Conservation (phyloP, 345 rosid genomes). For the Geranium rotundifolium region DNA sequence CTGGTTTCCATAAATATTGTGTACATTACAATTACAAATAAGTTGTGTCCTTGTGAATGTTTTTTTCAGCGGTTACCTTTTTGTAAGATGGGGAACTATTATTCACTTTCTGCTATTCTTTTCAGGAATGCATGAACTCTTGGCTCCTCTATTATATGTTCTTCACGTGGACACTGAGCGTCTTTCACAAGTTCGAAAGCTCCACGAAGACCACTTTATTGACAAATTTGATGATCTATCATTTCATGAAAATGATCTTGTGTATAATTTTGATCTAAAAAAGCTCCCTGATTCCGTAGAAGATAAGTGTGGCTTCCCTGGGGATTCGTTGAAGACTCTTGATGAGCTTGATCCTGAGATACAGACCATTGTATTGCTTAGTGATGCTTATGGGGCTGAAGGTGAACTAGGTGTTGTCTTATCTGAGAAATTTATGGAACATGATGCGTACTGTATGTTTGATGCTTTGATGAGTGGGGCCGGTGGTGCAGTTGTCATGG, state of each 20-base stretch:
- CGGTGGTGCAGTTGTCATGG: conserved; percentile 69
- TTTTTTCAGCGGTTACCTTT: too few species aligned
- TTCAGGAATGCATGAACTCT: conserved; percentile 92
- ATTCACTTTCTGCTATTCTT: conserved; percentile 6
- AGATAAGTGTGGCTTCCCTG: conserved; percentile 41
- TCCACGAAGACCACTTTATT: conserved; percentile 70
- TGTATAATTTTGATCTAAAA: conserved; percentile 74
- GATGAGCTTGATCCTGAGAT: conserved; percentile 83
- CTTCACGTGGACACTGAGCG: conserved; percentile 78
- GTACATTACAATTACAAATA: too few species aligned
- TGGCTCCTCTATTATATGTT: conserved; percentile 86
- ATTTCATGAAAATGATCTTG: conserved; percentile 58
- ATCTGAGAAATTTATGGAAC: conserved; percentile 96
- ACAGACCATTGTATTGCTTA: conserved; percentile 47
- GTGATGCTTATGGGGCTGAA: conserved; percentile 95
- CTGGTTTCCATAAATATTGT: not conserved
- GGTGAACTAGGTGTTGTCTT: conserved; percentile 92
- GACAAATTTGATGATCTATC: conserved; percentile 82
- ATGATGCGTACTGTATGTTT: conserved; percentile 98
- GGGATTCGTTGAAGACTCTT: conserved; percentile 43
- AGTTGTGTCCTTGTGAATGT: not conserved
- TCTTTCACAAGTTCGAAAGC: conserved; percentile 72
- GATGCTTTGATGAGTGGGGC: conserved; percentile 84
- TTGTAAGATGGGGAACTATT: too few species aligned
- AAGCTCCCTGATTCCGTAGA: conserved; percentile 52